Conservation (phyloP, 306 rosid genomes). For the Cucumis melo region DNA sequence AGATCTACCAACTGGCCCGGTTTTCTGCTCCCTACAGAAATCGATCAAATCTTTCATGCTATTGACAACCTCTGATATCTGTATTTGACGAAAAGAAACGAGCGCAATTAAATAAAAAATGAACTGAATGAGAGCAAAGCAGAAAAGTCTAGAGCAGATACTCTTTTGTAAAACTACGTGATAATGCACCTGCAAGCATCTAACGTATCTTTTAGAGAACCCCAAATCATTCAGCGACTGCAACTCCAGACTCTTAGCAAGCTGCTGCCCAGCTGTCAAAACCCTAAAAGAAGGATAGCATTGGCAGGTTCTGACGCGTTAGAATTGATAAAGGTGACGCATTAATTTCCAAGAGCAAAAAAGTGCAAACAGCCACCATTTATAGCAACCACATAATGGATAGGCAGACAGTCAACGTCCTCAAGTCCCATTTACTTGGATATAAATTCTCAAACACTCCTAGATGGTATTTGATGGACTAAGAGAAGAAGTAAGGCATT, state of each 20-base stretch:
- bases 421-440: neutral
- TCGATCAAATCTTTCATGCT: conserved; percentile 27
- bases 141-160: neutral
- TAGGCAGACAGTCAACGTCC: neutral
- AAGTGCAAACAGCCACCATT: neutral
- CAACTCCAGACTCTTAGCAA: conserved; percentile 79
- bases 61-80: conserved; percentile 28
- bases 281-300: conserved; percentile 36
- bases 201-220: conserved; percentile 93
- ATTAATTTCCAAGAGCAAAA: neutral
- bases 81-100: conserved; percentile 7
- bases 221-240: conserved; percentile 90
- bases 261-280: conserved; percentile 78
- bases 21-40: conserved; percentile 12
- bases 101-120: neutral
- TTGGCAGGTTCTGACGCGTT: neutral
- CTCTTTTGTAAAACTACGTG: neutral
- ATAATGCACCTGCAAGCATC: conserved; percentile 79
- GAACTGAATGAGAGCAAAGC: neutral
- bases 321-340: neutral
- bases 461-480: neutral
- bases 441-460: neutral
- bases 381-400: neutral
- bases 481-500: neutral
- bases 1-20: conserved; percentile 28